phyloP scores from a whole-genome alignment of 2,329 filamentous ascomycete genomes.

The Penicillium sp. region DNA sequence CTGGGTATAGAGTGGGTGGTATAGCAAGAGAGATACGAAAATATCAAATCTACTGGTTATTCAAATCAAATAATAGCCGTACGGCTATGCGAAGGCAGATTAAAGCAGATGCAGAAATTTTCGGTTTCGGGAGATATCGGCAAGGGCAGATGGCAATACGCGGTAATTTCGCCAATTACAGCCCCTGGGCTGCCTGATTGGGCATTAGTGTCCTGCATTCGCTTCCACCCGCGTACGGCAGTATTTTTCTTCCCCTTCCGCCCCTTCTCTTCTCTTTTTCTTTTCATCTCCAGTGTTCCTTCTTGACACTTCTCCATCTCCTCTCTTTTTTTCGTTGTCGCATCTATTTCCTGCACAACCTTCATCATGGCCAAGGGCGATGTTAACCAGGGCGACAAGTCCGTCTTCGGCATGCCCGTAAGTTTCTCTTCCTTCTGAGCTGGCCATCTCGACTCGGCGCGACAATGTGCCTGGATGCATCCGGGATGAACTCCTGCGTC shows the following conservation, averaged over 20 bases:
- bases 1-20: background rate
- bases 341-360: conserved; percentile 41
- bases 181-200: conserved; percentile 20
- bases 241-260: conserved; percentile 37
- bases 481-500: background rate
- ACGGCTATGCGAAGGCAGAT: background rate
- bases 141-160: conserved; percentile 17
- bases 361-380: conserved; percentile 48
- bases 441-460: conserved; percentile 14
- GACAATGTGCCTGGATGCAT: conserved; percentile 6
- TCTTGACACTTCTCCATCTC: conserved; percentile 35
- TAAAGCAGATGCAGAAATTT: conserved; percentile 15
- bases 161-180: conserved; percentile 7
- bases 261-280: conserved; percentile 45
- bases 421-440: conserved; percentile 27
- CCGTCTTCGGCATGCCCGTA: conserved; percentile 52
- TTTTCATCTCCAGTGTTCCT: conserved; percentile 35
- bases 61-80: background rate
- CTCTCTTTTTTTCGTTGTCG: conserved; percentile 38
- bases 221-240: conserved; percentile 39
- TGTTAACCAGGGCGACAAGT: conserved; percentile 50
- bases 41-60: background rate
- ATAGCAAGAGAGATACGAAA: background rate
- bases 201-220: conserved; percentile 30
- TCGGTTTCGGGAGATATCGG: conserved; percentile 40